Base-by-base conservation (phyloP, 2,329 filamentous ascomycete genomes). In the Fusarium circinatum region DNA sequence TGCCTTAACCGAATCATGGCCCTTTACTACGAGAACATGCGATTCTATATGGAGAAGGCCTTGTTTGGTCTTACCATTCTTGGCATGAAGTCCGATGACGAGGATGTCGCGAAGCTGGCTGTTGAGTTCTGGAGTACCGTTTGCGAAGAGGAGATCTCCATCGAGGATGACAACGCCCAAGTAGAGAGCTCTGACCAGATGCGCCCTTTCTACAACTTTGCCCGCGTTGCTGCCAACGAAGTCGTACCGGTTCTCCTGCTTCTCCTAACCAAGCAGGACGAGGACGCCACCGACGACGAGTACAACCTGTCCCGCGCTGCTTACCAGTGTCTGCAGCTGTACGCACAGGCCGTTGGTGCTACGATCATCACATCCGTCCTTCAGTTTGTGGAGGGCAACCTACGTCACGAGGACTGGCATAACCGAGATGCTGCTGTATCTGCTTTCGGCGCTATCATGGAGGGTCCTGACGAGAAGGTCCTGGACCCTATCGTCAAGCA, bases 111-210 rank as follows among this genome's bases (percentile, higher is more conserved):
- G 71, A 99, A 99, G 89, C 89, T 99, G 64, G 96, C 96, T 42
- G 95, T 99, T 76, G 96, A 99, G 83, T 99, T 99, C 86, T 99
- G 96, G 96, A 98, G 96, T 87, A 98, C 96, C n/a, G 96, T 99
- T 55, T 99, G 96, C 83, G 96, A 99, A 83, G 96, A 99, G 85
- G 96, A 99, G 84, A 96, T 98, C 78, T 93, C 93, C 74, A 98
- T 99, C 79, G 96, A 99, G 81, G 96, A 99, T 80, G 96, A 99
- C 84, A 99, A 99, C 83, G 89, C 91, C 34, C 80, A 88, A 82
- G 85, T 88, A 67, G 94, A 97, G 79, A 94, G 90, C 79, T 90
- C 92, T 24, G 92, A 94, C 64, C 94, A 97, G 84, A 90, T 96
- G 84, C 92, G 96, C 66, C 94, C 94, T 20, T 97, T 96, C 85